Evolutionary conservation across 2,329 filamentous ascomycete species (phyloP).

Genomic region (Xylariaceae sp.): DNA sequence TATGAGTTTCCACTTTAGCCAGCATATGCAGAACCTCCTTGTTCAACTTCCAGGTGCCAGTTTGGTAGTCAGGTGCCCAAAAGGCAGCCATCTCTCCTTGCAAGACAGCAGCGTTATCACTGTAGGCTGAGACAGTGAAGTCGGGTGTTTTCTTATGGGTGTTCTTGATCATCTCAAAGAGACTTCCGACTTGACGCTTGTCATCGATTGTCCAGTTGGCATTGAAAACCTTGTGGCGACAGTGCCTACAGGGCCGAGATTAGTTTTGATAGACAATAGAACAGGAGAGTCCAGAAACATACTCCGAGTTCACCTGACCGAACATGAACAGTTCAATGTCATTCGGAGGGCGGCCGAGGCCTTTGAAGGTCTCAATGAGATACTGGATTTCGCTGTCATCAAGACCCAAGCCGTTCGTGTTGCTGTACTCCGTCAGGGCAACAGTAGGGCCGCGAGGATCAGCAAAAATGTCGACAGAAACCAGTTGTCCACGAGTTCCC

Average conservation of each 20-base stretch:
- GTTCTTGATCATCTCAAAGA: constrained; percentile 96
- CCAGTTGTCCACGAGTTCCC: constrained; percentile 54
- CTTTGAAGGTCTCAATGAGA: constrained; percentile 75
- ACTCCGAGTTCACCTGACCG: constrained; percentile 97
- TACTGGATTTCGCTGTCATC: constrained; percentile 90
- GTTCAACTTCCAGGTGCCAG: constrained; percentile 79
- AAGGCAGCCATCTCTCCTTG: constrained; percentile 65
- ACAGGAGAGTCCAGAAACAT: constrained; percentile 34
- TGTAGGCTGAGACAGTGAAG: constrained; percentile 91
- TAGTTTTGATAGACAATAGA: background rate
- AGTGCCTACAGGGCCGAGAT: constrained; percentile 14
- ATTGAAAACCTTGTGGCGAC: constrained; percentile 62
- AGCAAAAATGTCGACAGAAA: constrained; percentile 69
- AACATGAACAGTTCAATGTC: constrained; percentile 99
- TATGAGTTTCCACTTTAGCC: constrained; percentile 95
- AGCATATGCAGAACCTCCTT: constrained; percentile 85
- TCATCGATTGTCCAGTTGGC: constrained; percentile 96
- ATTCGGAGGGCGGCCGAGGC: constrained; percentile 56
- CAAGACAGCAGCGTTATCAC: constrained; percentile 94
- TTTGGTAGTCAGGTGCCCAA: constrained; percentile 84
- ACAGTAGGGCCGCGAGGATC: constrained; percentile 60
- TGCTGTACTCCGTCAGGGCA: constrained; percentile 77
- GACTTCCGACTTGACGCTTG: constrained; percentile 66
- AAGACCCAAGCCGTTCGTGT: constrained; percentile 74
- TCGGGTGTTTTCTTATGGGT: constrained; percentile 79